These are phyloP conservation scores for Silene uniflora DNA, from an alignment of 148 eudicot species.

Conservation along the genomic window DNA sequence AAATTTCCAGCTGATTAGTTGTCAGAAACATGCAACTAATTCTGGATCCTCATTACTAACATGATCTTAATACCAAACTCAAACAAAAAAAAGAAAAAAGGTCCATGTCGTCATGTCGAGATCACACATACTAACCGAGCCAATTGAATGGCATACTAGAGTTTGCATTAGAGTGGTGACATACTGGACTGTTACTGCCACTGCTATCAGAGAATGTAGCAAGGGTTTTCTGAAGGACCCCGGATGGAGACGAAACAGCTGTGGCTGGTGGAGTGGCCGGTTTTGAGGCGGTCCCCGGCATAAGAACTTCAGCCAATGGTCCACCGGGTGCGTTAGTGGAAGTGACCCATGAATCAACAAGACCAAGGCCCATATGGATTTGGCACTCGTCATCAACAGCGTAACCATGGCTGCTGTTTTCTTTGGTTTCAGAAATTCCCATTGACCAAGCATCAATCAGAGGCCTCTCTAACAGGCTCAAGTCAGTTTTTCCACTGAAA, in stretches of 20 bases:
- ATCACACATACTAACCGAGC: constrained; percentile 29
- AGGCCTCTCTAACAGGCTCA: constrained; percentile 29
- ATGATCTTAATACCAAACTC: constrained; percentile 5
- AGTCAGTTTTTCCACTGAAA: constrained; percentile 20
- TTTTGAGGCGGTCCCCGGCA: constrained; percentile 24
- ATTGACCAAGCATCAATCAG: constrained; percentile 61
- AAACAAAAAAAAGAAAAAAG: neutral
- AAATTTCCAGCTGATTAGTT: constrained; percentile 32
- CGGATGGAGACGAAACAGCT: constrained; percentile 49
- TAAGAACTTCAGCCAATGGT: constrained; percentile 74
- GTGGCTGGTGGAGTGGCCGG: constrained; percentile 36
- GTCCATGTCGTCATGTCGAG: neutral
- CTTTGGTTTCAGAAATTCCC: constrained; percentile 21
- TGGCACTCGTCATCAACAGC: constrained; percentile 35
- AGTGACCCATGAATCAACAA: constrained; percentile 35
- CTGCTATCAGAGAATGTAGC: constrained; percentile 60
- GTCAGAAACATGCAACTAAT: constrained; percentile 28
- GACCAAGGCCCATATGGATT: constrained; percentile 39
- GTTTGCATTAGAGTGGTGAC: constrained; percentile 31
- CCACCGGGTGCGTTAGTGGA: constrained; percentile 49
- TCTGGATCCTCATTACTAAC: constrained; percentile 14
- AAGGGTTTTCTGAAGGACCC: constrained; percentile 48
- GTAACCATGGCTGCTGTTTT: constrained; percentile 26
- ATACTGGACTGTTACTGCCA: constrained; percentile 45
- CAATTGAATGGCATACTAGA: constrained; percentile 43